These are phyloP conservation scores for Taphrina communis DNA, from an alignment of 1,139 yeast species.

Conservation along the genomic window DNA sequence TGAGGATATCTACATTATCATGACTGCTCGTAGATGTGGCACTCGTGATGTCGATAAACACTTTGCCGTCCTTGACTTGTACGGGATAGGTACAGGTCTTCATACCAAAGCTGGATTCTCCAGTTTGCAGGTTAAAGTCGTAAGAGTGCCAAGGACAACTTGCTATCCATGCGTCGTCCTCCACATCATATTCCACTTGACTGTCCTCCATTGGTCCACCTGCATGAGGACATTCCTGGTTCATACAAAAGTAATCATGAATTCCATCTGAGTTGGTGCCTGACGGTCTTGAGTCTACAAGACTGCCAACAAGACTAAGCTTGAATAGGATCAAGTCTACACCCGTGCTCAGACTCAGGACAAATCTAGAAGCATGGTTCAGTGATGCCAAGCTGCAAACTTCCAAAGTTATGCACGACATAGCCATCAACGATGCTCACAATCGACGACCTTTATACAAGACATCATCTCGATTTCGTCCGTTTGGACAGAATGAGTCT, in stretches of 20 bases:
- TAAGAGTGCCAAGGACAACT: slow-evolving; percentile 38
- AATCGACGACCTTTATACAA: too few species aligned
- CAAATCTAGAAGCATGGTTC: slow-evolving; percentile 1
- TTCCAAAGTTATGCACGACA: neutral
- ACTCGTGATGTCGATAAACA: neutral
- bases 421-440: too few species aligned
- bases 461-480: too few species aligned
- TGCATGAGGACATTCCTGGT: slow-evolving; percentile 38
- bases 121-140: slow-evolving; percentile 29
- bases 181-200: slow-evolving; percentile 23
- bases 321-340: slow-evolving; percentile 13
- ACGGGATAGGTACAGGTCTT: slow-evolving; percentile 34
- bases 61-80: neutral
- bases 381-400: slow-evolving; percentile 4
- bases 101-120: slow-evolving; percentile 27
- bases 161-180: slow-evolving; percentile 36
- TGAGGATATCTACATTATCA: neutral
- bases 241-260: slow-evolving; percentile 34
- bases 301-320: neutral
- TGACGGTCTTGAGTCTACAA: neutral
- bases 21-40: neutral
- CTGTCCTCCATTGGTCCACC: slow-evolving; percentile 37
- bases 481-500: too few species aligned
- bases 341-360: slow-evolving; percentile 2
- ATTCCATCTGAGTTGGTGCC: slow-evolving; percentile 10